These are phyloP conservation scores for Xylaria arbuscula DNA, from an alignment of 2,329 filamentous ascomycete genomes.

Conservation along the genomic window DNA sequence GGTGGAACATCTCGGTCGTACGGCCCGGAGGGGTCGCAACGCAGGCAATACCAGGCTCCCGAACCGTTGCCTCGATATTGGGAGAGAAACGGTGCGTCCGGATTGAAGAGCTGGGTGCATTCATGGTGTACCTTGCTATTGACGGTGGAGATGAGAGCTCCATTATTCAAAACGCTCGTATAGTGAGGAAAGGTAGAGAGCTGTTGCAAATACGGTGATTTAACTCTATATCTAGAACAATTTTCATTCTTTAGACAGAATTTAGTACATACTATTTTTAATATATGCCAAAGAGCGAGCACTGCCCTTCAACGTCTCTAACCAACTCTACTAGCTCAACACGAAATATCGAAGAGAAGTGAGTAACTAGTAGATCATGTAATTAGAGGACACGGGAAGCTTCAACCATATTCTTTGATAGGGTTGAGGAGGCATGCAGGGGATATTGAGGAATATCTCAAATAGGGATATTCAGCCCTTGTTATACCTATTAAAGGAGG, in stretches of 20 bases:
- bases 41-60: conserved; percentile 21
- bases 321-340: no score
- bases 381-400: no score
- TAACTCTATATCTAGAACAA: background rate
- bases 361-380: no score
- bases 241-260: background rate
- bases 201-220: conserved; percentile 31
- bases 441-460: no score
- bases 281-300: no score
- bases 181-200: conserved; percentile 43
- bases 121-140: conserved; percentile 42
- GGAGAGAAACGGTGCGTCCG: conserved; percentile 42
- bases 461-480: no score
- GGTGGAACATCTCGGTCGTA: conserved; percentile 40
- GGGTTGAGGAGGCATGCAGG: no score
- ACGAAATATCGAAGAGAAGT: no score
- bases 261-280: no score
- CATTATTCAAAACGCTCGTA: conserved; percentile 40
- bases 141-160: conserved; percentile 39
- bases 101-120: conserved; percentile 43
- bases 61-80: conserved; percentile 31
- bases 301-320: no score
- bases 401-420: no score
- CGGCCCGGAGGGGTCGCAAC: conserved; percentile 40
- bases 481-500: no score